These are phyloP conservation scores for Gossypium raimondii DNA, from an alignment of 345 rosid species.

Conservation along the genomic window DNA sequence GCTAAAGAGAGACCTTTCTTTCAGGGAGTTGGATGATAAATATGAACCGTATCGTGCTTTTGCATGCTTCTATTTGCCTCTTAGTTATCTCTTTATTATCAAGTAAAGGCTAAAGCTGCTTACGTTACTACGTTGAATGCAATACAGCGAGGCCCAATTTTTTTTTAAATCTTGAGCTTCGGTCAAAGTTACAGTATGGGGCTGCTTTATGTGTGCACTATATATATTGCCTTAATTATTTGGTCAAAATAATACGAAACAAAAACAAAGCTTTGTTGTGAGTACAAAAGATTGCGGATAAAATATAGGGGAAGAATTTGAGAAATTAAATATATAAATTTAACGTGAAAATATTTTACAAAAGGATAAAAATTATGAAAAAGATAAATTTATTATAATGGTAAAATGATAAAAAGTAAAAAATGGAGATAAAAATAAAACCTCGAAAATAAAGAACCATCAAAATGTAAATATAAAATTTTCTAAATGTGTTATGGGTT, in stretches of 20 bases:
- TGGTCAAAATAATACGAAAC: background rate
- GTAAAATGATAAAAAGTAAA: no score
- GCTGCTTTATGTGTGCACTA: background rate
- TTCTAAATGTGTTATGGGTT: no score
- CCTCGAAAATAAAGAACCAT: no score
- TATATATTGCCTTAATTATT: background rate
- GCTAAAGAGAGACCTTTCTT: background rate
- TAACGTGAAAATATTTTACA: accelerated
- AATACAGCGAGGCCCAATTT: background rate
- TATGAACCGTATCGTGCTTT: background rate
- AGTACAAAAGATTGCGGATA: no score
- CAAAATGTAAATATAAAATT: no score
- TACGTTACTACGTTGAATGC: background rate
- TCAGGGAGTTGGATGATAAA: background rate
- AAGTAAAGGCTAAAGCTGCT: background rate
- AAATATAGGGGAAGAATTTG: no score
- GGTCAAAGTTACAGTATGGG: background rate
- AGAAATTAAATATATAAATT: no score
- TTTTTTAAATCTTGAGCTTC: background rate
- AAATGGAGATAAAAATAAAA: no score
- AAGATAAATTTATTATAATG: no score
- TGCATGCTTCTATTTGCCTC: background rate
- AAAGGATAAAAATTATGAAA: no score
- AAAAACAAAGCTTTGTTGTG: background rate
- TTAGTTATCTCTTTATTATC: background rate